Evolutionary conservation across 805 yeast species (phyloP), one percentile per base, ranked within the genome.

Genomic region (Metschnikowia baotianmanensis): DNA sequence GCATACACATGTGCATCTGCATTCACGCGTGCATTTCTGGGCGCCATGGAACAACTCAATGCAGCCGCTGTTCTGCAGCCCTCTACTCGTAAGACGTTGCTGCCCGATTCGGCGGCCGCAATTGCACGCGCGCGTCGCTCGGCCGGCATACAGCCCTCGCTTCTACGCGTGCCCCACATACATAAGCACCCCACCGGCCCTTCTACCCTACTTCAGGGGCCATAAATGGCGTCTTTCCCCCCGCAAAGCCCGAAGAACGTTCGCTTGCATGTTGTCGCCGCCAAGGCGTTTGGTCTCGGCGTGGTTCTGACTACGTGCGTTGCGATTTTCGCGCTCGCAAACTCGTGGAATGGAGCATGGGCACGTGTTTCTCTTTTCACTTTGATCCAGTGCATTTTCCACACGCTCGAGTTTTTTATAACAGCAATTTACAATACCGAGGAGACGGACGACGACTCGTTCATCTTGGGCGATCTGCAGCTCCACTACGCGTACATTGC

Each of bases 321-420:
- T 15, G 32, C 29, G 6, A 40, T 15, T 6, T 15, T 43, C 13
- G 27, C 38, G 12, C n/a, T 35, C 13, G 27, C 40, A 1, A 17
- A 8, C 11, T 13, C 40, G 13, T 35, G 36, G 36, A 22, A 41
- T 33, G 4, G 41, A 19, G 16, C 22, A 4, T 10, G 13, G 24
- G 6, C 27, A 16, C 40, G 53, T 15, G 17, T 42, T n/a, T 43
- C 50, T 10, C 34, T 45, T 19, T 45, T 31, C 33, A 42, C 45
- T 10, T 15, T 40, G 10, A 20, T 22, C 57, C 55, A 40, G 22
- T 40, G 83, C 3, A 20, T 72, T 0, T 93, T 91, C 63, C 98
- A 93, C 59, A 76, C 86, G 51, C 58, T 86, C 16, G 99, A 93
- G 63, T 93, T 82, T 58, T 78, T 75, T 53, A 75, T 80, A 28